These are phyloP conservation scores for Boletellus deceptivus DNA, from an alignment of 1,284 basidiomycete species.

Conservation along the genomic window DNA sequence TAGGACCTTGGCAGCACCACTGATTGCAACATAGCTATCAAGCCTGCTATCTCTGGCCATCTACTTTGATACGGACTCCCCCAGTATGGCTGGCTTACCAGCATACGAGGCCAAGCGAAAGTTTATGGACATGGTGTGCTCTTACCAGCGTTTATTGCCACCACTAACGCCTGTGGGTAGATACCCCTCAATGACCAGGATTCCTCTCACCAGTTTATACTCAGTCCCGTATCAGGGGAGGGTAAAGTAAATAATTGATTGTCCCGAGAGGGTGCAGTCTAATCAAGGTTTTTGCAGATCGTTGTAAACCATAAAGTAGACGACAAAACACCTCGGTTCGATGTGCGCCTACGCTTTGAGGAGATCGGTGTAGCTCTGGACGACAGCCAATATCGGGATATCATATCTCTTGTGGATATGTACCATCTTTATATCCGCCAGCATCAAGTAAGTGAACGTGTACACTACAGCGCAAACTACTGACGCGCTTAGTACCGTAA, in stretches of 20 bases:
- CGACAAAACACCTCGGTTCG: slow-evolving; percentile 78
- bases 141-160: not conserved
- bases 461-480: not conserved
- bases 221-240: slow-evolving; percentile 95
- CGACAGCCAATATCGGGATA: slow-evolving; percentile 94
- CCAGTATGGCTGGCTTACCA: slow-evolving; percentile 74
- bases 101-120: slow-evolving; percentile 70
- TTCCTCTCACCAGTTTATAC: slow-evolving; percentile 86
- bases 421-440: slow-evolving; percentile 96
- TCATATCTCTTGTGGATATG: slow-evolving; percentile 92
- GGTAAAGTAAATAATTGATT: slow-evolving; percentile 61
- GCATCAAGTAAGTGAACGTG: slow-evolving; percentile 60
- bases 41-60: slow-evolving; percentile 86
- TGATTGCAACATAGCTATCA: slow-evolving; percentile 58
- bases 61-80: slow-evolving; percentile 95
- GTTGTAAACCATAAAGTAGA: slow-evolving; percentile 81
- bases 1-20: not conserved
- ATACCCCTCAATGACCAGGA: slow-evolving; percentile 60
- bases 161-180: slow-evolving; percentile 38
- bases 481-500: slow-evolving; percentile 66
- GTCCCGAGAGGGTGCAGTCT: not conserved
- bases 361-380: slow-evolving; percentile 94
- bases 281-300: slow-evolving; percentile 48
- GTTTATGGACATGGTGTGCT: slow-evolving; percentile 72
- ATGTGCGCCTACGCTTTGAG: slow-evolving; percentile 89